These are phyloP conservation scores for Suhomyces terraborum DNA, from an alignment of 1,139 yeast genomes.

Conservation along the genomic window DNA sequence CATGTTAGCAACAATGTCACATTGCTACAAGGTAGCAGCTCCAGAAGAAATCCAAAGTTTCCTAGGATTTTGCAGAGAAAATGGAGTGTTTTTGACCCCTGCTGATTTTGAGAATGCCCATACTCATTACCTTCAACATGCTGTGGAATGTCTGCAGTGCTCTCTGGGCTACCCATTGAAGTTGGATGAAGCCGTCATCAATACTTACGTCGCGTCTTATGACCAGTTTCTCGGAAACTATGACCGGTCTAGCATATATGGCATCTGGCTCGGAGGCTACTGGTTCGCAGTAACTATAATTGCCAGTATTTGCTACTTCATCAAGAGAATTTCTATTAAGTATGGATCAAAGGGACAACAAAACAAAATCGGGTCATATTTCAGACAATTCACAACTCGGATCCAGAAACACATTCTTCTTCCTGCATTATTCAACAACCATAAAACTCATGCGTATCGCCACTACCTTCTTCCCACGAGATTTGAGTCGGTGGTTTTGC, in stretches of 20 bases:
- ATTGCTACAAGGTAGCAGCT: conserved; percentile 35
- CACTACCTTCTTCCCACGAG: conserved; percentile 62
- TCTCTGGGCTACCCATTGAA: conserved; percentile 26
- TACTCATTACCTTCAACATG: conserved; percentile 38
- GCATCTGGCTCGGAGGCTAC: conserved; percentile 30
- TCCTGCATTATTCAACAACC: conserved; percentile 48
- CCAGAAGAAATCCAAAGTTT: conserved; percentile 28
- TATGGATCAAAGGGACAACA: neutral
- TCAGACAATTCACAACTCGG: neutral
- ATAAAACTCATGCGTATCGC: conserved; percentile 36
- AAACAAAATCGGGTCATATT: neutral
- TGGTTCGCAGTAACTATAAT: conserved; percentile 34
- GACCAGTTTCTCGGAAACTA: conserved; percentile 45
- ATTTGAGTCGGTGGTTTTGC: conserved; percentile 41
- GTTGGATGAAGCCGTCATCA: conserved; percentile 25
- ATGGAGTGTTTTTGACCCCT: conserved; percentile 30
- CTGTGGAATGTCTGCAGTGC: conserved; percentile 23
- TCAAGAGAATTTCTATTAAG: neutral
- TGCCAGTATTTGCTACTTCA: conserved; percentile 36
- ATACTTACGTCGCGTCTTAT: conserved; percentile 27
- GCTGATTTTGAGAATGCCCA: conserved; percentile 37
- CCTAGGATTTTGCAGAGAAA: conserved; percentile 31
- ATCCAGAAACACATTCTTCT: conserved; percentile 19
- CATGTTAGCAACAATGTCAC: conserved; percentile 46
- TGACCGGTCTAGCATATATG: conserved; percentile 38